These are phyloP conservation scores for Acanthamoeba divionensis DNA, from an alignment of 208 protist genomes.

Conservation along the genomic window DNA sequence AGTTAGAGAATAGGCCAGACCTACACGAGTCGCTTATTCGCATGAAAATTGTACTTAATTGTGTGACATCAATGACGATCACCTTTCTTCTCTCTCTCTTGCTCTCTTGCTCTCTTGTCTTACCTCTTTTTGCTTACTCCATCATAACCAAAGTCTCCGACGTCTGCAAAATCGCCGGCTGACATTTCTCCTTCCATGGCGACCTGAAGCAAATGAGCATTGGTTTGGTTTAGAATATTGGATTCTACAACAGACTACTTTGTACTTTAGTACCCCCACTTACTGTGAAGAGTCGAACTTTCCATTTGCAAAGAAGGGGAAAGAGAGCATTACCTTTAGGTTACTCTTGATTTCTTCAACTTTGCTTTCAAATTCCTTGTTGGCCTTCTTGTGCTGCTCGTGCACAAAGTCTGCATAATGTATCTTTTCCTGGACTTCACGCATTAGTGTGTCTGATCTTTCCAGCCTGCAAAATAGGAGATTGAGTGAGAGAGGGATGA, in stretches of 20 bases:
- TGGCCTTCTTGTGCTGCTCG: slow-evolving; percentile 11
- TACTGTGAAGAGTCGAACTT: too few relatives aligned
- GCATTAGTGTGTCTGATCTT: slow-evolving; percentile 7
- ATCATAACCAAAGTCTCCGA: slow-evolving; percentile 33
- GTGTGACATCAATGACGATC: neutral
- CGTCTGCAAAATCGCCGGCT: neutral
- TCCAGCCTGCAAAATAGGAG: neutral
- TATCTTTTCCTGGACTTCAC: neutral
- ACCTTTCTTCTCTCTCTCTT: too few relatives aligned
- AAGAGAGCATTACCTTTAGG: too few relatives aligned
- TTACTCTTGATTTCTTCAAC: neutral
- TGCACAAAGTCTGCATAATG: neutral
- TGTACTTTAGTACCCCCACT: too few relatives aligned
- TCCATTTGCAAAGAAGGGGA: too few relatives aligned
- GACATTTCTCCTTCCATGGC: slow-evolving; percentile 21
- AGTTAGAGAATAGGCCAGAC: neutral
- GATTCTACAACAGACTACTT: too few relatives aligned
- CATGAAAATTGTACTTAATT: neutral
- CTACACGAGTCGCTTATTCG: neutral
- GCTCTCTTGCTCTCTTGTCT: too few relatives aligned
- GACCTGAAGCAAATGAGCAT: too few relatives aligned
- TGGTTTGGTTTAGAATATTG: too few relatives aligned
- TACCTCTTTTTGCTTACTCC: slow-evolving; percentile 16
- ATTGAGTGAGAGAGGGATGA: neutral
- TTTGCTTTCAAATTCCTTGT: neutral